Conservation (phyloP, 257 asterid genomes). For the Gentiana dahurica region DNA sequence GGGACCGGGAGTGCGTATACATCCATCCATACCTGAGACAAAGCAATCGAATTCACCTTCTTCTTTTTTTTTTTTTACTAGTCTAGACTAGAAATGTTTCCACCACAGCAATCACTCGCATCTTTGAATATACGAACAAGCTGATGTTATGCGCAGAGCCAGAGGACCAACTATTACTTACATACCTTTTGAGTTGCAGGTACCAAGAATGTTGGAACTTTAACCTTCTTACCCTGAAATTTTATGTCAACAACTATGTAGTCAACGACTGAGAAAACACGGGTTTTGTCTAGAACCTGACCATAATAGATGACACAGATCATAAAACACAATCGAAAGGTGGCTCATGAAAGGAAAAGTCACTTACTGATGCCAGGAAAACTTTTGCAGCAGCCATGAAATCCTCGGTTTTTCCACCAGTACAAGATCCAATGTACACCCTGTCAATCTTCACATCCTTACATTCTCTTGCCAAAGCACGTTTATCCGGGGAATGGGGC, state of each 20-base stretch:
- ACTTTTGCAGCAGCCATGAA: conserved; percentile 96
- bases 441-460: conserved; percentile 86
- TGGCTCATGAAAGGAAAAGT: conserved; percentile 3
- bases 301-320: not conserved
- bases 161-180: conserved; percentile 2
- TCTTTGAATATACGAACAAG: too few relatives aligned
- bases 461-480: conserved; percentile 95
- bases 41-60: not conserved
- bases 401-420: conserved; percentile 96
- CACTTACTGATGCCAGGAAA: conserved; percentile 69
- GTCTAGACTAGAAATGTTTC: not conserved
- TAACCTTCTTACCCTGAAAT: conserved; percentile 80
- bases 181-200: conserved; percentile 98
- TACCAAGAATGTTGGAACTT: conserved; percentile 97
- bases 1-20: conserved; percentile 84
- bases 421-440: conserved; percentile 94
- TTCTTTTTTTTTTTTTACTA: not conserved
- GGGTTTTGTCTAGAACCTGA: too few relatives aligned
- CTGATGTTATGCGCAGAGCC: not conserved
- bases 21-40: conserved; percentile 94
- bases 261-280: not conserved
- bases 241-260: conserved; percentile 11
- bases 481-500: conserved; percentile 98
- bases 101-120: too few relatives aligned
- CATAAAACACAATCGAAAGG: not conserved